Evolutionary conservation across 164 flowering plant species (phyloP).

Genomic region (Vitis vinifera): DNA sequence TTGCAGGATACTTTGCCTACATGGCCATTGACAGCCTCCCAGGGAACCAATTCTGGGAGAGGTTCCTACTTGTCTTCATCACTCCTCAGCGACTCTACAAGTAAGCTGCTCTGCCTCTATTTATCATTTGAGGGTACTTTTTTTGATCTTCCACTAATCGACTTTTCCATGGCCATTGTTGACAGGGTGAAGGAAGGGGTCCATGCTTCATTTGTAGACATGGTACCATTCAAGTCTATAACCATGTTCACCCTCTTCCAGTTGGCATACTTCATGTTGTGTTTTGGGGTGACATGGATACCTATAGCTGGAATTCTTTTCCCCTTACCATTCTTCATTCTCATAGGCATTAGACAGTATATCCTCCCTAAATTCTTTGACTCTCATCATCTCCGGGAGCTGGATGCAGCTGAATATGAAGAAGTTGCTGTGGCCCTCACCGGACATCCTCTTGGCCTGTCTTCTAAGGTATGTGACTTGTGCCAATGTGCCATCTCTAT

Average conservation of each 20-base stretch:
- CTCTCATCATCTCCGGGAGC: conserved; percentile 27
- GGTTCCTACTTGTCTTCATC: conserved; percentile 40
- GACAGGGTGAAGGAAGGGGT: conserved; percentile 38
- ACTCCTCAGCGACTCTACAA: conserved; percentile 36
- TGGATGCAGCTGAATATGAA: conserved; percentile 49
- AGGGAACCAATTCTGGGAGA: conserved; percentile 57
- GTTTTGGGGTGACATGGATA: conserved; percentile 56
- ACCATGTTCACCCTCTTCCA: conserved; percentile 43
- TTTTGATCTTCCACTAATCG: not conserved
- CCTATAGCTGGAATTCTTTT: conserved; percentile 52
- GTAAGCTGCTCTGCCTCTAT: conserved; percentile 19
- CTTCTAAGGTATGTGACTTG: no score
- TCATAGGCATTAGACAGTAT: conserved; percentile 38
- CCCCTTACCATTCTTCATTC: conserved; percentile 49
- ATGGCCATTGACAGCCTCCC: conserved; percentile 62
- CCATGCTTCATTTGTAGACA: conserved; percentile 49
- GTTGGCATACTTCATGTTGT: conserved; percentile 30
- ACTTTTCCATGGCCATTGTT: not conserved
- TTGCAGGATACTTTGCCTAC: conserved; percentile 59
- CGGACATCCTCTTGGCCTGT: no score
- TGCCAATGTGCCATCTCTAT: no score
- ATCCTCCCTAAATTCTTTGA: conserved; percentile 36
- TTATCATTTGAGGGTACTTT: not conserved
- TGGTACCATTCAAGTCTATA: conserved; percentile 33
- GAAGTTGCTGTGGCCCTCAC: conserved; percentile 10